Conservation (phyloP, 306 rosid genomes). For the Vigna mungo region DNA sequence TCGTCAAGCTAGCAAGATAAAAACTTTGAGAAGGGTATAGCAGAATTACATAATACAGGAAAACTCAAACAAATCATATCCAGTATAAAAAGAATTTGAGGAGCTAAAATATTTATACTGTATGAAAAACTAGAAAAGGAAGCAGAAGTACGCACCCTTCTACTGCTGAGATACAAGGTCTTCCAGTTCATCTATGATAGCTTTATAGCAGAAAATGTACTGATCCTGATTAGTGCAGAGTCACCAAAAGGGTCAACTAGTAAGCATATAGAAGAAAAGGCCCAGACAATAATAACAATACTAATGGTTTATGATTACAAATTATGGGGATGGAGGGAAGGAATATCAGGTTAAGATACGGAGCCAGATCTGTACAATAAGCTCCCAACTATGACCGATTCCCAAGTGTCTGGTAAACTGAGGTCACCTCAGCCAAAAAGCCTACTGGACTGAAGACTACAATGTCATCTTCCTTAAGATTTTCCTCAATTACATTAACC, state of each 20-base stretch:
- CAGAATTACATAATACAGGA: conserved; percentile 8
- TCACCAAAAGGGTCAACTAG: conserved; percentile 26
- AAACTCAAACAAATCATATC: conserved; percentile 9
- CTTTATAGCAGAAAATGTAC: conserved; percentile 67
- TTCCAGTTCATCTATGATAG: conserved; percentile 73
- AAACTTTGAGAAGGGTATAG: conserved; percentile 1
- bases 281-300: not conserved
- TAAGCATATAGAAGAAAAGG: not conserved
- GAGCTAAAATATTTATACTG: conserved; percentile 27
- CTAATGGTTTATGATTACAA: not conserved
- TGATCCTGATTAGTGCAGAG: conserved; percentile 59
- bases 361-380: conserved; percentile 24
- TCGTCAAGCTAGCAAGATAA: conserved; percentile 26
- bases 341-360: not conserved
- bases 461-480: conserved; percentile 1
- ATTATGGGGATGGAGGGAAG: not conserved
- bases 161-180: conserved; percentile 65
- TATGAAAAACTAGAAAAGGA: conserved; percentile 30
- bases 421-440: conserved; percentile 5
- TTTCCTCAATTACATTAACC: not conserved
- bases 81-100: conserved; percentile 26
- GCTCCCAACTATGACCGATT: conserved; percentile 5
- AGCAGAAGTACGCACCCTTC: conserved; percentile 46
- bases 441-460: not conserved
- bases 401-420: conserved; percentile 3